Evolutionary conservation across 139 green algal species (phyloP).

Genomic region (Chlamydomonas eustigma): DNA sequence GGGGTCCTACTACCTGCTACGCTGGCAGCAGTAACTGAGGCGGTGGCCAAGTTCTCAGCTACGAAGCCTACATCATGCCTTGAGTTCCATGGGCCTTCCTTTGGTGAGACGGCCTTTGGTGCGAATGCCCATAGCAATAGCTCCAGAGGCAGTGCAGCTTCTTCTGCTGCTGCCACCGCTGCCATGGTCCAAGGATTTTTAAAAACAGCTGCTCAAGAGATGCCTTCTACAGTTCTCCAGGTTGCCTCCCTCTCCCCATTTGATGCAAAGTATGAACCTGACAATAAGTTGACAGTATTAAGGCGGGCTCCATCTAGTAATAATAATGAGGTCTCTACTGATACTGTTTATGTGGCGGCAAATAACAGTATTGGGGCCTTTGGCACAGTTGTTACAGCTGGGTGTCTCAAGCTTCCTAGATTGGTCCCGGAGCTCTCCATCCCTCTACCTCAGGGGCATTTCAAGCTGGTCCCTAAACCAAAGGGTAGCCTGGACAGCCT

Average conservation of each 20-base stretch:
- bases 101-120: too few species aligned
- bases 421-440: neutral
- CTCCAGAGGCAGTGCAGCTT: too few species aligned
- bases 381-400: neutral
- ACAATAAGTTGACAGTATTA: neutral
- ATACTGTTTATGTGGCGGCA: conserved; percentile 23
- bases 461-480: conserved; percentile 34
- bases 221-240: neutral
- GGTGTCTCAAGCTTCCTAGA: neutral
- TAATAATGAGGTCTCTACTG: neutral
- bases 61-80: too few species aligned
- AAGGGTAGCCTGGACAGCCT: conserved; percentile 18
- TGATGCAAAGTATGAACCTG: neutral
- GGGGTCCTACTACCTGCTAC: too few species aligned
- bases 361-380: neutral
- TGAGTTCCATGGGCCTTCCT: too few species aligned
- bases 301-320: neutral
- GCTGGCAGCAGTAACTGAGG: too few species aligned
- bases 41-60: too few species aligned
- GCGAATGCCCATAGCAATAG: too few species aligned
- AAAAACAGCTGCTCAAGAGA: conserved; percentile 12
- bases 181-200: conserved; percentile 7
- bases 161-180: too few species aligned
- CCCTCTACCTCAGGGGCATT: neutral
- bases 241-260: neutral